Conservation (phyloP, 441 rosid genomes). For the Eugenia klotzschiana region DNA sequence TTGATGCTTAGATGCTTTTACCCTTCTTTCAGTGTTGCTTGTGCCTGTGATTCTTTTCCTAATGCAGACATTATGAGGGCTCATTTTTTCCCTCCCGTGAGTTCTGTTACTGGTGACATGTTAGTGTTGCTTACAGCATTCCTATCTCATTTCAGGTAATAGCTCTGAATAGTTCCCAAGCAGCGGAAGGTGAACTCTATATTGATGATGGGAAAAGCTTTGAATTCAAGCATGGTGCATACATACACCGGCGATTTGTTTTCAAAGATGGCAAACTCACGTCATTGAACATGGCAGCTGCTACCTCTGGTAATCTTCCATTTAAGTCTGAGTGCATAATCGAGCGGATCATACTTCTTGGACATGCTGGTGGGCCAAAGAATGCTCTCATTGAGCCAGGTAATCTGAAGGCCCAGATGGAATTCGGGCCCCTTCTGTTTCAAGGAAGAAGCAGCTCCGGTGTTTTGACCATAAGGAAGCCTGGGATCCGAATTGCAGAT, state of each 20-base stretch:
- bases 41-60: neutral
- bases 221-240: conserved; percentile 51
- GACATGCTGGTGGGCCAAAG: conserved; percentile 34
- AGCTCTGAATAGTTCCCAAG: conserved; percentile 79
- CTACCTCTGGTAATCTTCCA: conserved; percentile 15
- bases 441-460: conserved; percentile 24
- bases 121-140: neutral
- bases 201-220: conserved; percentile 87
- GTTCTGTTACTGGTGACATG: neutral
- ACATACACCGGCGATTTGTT: conserved; percentile 64
- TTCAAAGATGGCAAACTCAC: conserved; percentile 64
- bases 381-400: conserved; percentile 53
- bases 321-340: conserved; percentile 44
- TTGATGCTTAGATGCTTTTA: neutral
- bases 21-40: neutral
- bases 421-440: conserved; percentile 50
- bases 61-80: neutral
- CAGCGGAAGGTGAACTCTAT: conserved; percentile 89
- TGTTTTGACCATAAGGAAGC: conserved; percentile 66
- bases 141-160: conserved; percentile 38
- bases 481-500: conserved; percentile 59
- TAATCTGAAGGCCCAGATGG: conserved; percentile 43
- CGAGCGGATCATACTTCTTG: conserved; percentile 77
- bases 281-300: conserved; percentile 30
- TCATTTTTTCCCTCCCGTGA: neutral